These are phyloP conservation scores for Colletotrichum higginsianum DNA, from an alignment of 2,329 filamentous ascomycete species.

Conservation along the genomic window DNA sequence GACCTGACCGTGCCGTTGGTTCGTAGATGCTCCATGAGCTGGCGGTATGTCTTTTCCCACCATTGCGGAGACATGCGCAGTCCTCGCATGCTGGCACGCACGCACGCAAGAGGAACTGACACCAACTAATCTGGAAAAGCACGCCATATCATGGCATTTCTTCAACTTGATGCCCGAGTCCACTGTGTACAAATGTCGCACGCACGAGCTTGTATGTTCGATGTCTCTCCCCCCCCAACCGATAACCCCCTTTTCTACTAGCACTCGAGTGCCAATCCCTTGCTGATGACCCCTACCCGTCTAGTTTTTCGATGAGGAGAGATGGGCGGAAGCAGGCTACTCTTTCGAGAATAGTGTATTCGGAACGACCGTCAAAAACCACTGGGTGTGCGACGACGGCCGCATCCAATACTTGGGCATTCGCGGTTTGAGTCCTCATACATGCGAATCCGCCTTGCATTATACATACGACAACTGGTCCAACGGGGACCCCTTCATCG, in stretches of 20 bases:
- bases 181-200: rapidly evolving
- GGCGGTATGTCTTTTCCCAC: constrained; percentile 1
- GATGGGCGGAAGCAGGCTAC: constrained; percentile 28
- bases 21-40: constrained; percentile 30
- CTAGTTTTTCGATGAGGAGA: constrained; percentile 30
- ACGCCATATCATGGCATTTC: neutral
- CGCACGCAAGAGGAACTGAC: neutral
- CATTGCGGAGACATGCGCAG: no score
- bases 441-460: neutral
- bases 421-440: neutral
- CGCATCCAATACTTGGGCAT: neutral
- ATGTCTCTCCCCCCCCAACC: no score
- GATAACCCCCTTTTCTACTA: no score
- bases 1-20: neutral
- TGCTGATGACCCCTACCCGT: neutral
- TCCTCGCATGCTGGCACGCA: no score
- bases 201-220: neutral
- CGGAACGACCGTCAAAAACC: neutral
- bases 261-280: neutral
- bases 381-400: neutral
- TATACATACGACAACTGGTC: constrained; percentile 9
- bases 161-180: neutral
- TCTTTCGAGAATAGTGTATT: constrained; percentile 27
- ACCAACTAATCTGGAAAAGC: neutral
- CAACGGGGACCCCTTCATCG: constrained; percentile 5